Base-by-base conservation (phyloP, 2,329 filamentous ascomycete species). In the Paradendryphiella salina region DNA sequence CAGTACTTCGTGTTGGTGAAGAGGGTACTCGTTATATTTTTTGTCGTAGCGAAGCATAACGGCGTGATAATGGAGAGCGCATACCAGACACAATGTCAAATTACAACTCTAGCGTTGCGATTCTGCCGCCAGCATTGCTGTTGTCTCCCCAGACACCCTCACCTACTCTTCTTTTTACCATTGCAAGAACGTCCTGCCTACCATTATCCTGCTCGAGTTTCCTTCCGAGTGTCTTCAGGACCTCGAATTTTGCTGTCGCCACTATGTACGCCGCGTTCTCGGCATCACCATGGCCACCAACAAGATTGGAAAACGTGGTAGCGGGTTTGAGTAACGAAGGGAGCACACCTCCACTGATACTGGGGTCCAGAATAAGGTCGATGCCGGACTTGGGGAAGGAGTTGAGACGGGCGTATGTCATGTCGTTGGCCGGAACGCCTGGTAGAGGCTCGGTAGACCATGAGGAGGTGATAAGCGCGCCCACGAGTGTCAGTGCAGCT, bases 251-350 rank as follows among this genome's bases (percentile, higher is more conserved):
- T 0, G 80, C 79, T 38, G 75, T 77, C 1, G 82, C 82, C 34
- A 85, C 75, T 54, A 79, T 77, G 70, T 82, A 85, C 3, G 82
- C 81, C 1, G 80, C 76, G 55, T 78, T 82, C 60, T 85, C 80
- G 1, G 78, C 71, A 60, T 84, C 82, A 2, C 80, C 81, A 8
- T 78, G 73, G 8, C 82, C 82, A 11, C 80, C 81, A 0, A 84
- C 82, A n/a, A 84, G 75, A 46, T 82, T 82, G 10, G 79, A 77
- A 52, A 82, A 84, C 0, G 78, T 80, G 23, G 79, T 78, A 1
- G 82, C 78, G 3, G 82, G 81, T 46, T 79, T 80, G 47, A 85
- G 76, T 2, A 85, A 72, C 59, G 80, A 83, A 0, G 82, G 82
- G 0, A 85, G 66, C 0, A 84, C 73, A 2, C 75, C 44, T 73